Percentiles rank a stretch among this genome's conserved stretches.
phyloP scores from a whole-genome alignment of 805 yeast species.

The Pichia nakasei region DNA sequence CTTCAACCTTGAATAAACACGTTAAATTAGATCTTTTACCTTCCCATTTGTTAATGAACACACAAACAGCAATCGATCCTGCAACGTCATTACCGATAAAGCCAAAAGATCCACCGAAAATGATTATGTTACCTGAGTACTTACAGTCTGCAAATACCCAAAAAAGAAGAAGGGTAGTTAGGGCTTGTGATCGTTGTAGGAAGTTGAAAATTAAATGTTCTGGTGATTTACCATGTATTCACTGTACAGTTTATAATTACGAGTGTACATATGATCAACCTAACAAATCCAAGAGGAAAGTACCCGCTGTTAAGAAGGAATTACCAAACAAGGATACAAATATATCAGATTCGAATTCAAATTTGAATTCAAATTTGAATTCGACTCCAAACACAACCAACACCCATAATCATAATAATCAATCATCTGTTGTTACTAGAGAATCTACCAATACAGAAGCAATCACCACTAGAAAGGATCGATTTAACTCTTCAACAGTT shows the following conservation, averaged over 20 bases:
- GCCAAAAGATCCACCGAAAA: conserved; percentile 17
- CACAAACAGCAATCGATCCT: background rate
- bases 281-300: conserved; percentile 29
- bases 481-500: conserved; percentile 5
- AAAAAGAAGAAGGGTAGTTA: conserved; percentile 32
- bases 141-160: conserved; percentile 8
- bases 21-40: background rate
- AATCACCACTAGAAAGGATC: background rate
- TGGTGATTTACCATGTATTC: conserved; percentile 40
- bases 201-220: conserved; percentile 45
- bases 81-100: background rate
- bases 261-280: conserved; percentile 83
- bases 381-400: too few relatives aligned
- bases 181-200: conserved; percentile 46
- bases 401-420: too few relatives aligned
- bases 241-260: conserved; percentile 78
- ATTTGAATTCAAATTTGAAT: too few relatives aligned
- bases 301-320: background rate
- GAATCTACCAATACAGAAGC: too few relatives aligned
- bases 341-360: too few relatives aligned
- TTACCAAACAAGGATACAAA: too few relatives aligned
- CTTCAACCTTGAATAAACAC: background rate
- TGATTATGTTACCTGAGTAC: conserved; percentile 20
- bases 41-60: too few relatives aligned
- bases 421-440: too few relatives aligned